These are phyloP conservation scores for Byssothecium circinans DNA, from an alignment of 2,329 filamentous ascomycete genomes.

Conservation along the genomic window DNA sequence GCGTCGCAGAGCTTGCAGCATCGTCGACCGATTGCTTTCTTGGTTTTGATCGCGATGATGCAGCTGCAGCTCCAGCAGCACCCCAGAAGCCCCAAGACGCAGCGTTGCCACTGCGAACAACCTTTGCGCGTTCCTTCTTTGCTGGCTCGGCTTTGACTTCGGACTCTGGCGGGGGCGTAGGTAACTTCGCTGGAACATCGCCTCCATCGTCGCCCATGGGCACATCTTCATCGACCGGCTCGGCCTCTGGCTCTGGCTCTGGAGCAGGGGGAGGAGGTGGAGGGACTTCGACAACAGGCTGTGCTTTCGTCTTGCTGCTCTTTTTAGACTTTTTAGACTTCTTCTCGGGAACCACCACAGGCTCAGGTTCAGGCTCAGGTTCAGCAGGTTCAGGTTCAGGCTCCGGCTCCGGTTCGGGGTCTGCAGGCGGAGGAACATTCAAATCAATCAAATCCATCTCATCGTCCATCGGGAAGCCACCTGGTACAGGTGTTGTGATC, in stretches of 20 bases:
- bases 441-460: slow-evolving; percentile 40
- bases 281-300: slow-evolving; percentile 33
- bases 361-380: slow-evolving; percentile 24
- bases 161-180: slow-evolving; percentile 50
- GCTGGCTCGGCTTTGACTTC: slow-evolving; percentile 51
- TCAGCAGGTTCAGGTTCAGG: slow-evolving; percentile 19
- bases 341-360: slow-evolving; percentile 31
- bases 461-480: slow-evolving; percentile 52
- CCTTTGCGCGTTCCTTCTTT: slow-evolving; percentile 75
- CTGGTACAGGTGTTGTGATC: slow-evolving; percentile 46
- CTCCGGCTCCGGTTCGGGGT: slow-evolving; percentile 20
- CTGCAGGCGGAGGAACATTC: slow-evolving; percentile 16
- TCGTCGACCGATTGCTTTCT: slow-evolving; percentile 38
- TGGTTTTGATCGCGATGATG: slow-evolving; percentile 45
- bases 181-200: slow-evolving; percentile 38
- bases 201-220: slow-evolving; percentile 22
- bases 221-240: slow-evolving; percentile 24
- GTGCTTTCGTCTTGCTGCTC: slow-evolving; percentile 27
- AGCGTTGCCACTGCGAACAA: slow-evolving; percentile 68
- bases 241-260: no score
- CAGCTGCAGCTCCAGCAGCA: slow-evolving; percentile 43
- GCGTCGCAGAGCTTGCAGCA: slow-evolving; percentile 26
- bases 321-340: slow-evolving; percentile 42
- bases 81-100: slow-evolving; percentile 78
- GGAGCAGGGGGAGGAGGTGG: slow-evolving; percentile 31